Base-by-base conservation (phyloP, 768 basidiomycete genomes). In the Boletales sp. region DNA sequence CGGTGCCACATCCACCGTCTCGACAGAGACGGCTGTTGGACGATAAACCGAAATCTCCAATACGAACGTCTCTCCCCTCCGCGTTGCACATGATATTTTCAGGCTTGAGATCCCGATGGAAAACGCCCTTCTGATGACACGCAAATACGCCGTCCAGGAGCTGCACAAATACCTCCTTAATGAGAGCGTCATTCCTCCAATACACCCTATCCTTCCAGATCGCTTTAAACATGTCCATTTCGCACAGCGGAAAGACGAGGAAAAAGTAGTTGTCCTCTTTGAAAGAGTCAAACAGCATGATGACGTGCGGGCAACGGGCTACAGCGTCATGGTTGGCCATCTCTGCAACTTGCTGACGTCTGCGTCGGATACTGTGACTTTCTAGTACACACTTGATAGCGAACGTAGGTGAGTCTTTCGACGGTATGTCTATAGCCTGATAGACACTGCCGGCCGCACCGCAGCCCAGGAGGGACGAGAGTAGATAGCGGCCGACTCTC, bases 41-140 rank as follows among this genome's bases (percentile, higher is more conserved):
- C 0, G 82, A 77, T 46, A 91, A 66, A 13, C 91, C 90, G 74
- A 93, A 93, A 68, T 93, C 90, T 17, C 84, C 80, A 37, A 93
- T 72, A 48, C 74, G 74, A 37, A 91, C 74, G 47, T 72, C 61
- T 30, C 63, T 66, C 14, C 84, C 84, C 45, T 69, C 79, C 59
- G 64, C 64, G 52, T 70, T 76, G 64, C 82, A 84, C 44, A 93
- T 73, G 37, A 91, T 74, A 65, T 86, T 91, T 62, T 92, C 92
- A 2, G 90, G 90, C 65, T 94, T 93, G 61, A 94, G 78, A 60
- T 93, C 90, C 19, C 90, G 84, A 68, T 94, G 92, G 64, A 76
- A 91, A 51, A 94, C 79, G 12, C 82, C 79, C 28, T 74, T 72
- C 32, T 72, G 66, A 61, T 94, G 90, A 61, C 87, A 90, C 58